These are phyloP conservation scores for Aureoboletus auriporus DNA, from an alignment of 768 basidiomycete genomes.

Conservation along the genomic window DNA sequence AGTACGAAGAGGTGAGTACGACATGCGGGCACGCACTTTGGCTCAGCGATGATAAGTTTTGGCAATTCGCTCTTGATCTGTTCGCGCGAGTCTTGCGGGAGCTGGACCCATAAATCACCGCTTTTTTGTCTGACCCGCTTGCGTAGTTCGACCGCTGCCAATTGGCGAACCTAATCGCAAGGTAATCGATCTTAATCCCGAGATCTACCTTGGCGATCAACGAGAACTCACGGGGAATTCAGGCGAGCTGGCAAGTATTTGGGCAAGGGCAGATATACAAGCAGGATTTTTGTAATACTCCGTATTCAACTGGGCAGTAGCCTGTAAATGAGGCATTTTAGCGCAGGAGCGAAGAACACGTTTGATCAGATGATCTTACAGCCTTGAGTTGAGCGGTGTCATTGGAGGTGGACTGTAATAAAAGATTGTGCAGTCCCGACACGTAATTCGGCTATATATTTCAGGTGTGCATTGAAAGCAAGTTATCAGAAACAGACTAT, in stretches of 20 bases:
- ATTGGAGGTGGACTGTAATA: conserved; percentile 74
- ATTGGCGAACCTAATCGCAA: conserved; percentile 77
- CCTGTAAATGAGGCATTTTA: conserved; percentile 43
- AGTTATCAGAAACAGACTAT: not conserved
- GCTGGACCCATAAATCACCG: conserved; percentile 76
- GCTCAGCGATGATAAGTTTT: conserved; percentile 70
- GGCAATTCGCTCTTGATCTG: conserved; percentile 85
- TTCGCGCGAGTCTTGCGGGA: conserved; percentile 63
- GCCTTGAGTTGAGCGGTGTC: conserved; percentile 88
- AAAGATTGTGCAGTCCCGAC: conserved; percentile 78
- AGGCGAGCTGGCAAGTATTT: conserved; percentile 81
- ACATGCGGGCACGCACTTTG: conserved; percentile 50
- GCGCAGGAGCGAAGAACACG: conserved; percentile 17
- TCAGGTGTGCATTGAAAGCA: conserved; percentile 1
- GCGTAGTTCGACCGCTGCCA: conserved; percentile 93
- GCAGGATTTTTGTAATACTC: conserved; percentile 89
- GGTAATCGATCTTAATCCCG: conserved; percentile 3
- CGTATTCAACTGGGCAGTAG: conserved; percentile 86
- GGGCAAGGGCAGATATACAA: conserved; percentile 89
- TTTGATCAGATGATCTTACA: conserved; percentile 48
- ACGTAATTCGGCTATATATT: conserved; percentile 59
- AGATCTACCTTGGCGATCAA: conserved; percentile 7
- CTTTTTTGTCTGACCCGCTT: conserved; percentile 84
- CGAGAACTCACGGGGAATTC: conserved; percentile 66
- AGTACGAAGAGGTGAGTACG: not conserved